Base-by-base conservation (phyloP, 768 basidiomycete species). In the Podaxis mareebaensis region DNA sequence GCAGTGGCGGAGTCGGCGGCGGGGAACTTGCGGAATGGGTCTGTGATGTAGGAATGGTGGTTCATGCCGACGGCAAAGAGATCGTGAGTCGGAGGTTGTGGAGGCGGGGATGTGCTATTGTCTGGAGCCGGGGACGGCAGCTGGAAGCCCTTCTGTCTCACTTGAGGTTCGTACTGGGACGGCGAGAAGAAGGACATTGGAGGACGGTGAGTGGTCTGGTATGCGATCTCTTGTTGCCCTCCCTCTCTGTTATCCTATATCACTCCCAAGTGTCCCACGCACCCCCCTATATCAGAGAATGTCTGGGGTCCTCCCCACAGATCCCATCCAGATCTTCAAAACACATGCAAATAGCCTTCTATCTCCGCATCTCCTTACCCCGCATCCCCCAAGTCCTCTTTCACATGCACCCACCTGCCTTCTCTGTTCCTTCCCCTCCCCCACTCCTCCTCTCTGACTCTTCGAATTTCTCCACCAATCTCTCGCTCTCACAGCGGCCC, bases 81-180 rank as follows among this genome's bases (percentile, higher is more conserved):
- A 72, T 69, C 67, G 72, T 62, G 61, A 65, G 66, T 71, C 73
- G 74, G 60, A 66, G 75, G 53, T 39, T 74, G 64, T 2, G 65
- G 75, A 67, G 68, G 70, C 22, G 66, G 70, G 13, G 67, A 63
- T 63, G 36, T 64, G 64, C 40, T 55, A 67, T 67, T 8, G 46
- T 38, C 61, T 55, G 76, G 71, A 10, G 78, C 72, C 24, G 85
- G 80, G 53, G 79, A 79, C 22, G 85, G 83, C 39, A 87, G 73
- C 65, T 90, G 87, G 73, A 92, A 92, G 68, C 91, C 91, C 76
- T 91, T 87, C 70, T 89, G 86, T 64, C 89, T 79, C 66, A 91
- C 71, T 66, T 84, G 84, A 15, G 85, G 82, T 70, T 85, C 85
- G 78, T 83, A 84, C 44, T 77, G 67, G 58, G 71, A 63, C 72